Evolutionary conservation across 2,329 filamentous ascomycete species (phyloP).

Genomic region (Lasiodiplodia hormozganensis): DNA sequence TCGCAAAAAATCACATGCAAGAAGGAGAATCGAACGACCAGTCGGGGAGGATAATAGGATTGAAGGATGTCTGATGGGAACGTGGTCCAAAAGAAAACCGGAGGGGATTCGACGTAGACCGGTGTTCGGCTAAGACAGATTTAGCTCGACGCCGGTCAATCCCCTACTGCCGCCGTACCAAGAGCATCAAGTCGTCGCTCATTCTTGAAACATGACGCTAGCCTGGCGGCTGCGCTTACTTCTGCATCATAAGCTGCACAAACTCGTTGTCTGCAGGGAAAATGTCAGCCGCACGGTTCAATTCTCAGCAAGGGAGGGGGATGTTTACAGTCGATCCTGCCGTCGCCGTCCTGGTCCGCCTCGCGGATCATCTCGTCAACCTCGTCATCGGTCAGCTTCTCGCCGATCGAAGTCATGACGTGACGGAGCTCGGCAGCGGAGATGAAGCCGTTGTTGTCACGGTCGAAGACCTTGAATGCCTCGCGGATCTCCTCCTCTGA

Average conservation of each 20-base stretch:
- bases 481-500: constrained; percentile 70
- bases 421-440: constrained; percentile 66
- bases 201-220: constrained; percentile 25
- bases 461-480: constrained; percentile 71
- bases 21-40: constrained; percentile 23
- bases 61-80: constrained; percentile 28
- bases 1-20: constrained; percentile 28
- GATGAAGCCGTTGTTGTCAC: constrained; percentile 71
- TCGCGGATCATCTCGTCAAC: constrained; percentile 71
- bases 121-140: constrained; percentile 23
- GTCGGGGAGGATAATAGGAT: constrained; percentile 25
- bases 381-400: constrained; percentile 68
- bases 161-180: constrained; percentile 28
- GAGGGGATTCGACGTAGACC: constrained; percentile 19
- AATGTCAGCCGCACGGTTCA: constrained; percentile 11
- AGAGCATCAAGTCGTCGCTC: constrained; percentile 30
- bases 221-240: constrained; percentile 43
- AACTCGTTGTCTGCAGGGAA: constrained; percentile 59
- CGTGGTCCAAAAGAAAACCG: constrained; percentile 25
- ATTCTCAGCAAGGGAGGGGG: neutral
- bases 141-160: constrained; percentile 22
- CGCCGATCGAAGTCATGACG: constrained; percentile 70
- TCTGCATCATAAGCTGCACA: constrained; percentile 64
- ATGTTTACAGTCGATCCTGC: constrained; percentile 67
- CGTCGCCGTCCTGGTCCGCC: constrained; percentile 70